Conservation (phyloP, 495 filamentous ascomycete species). For the Emericellopsis terricola region DNA sequence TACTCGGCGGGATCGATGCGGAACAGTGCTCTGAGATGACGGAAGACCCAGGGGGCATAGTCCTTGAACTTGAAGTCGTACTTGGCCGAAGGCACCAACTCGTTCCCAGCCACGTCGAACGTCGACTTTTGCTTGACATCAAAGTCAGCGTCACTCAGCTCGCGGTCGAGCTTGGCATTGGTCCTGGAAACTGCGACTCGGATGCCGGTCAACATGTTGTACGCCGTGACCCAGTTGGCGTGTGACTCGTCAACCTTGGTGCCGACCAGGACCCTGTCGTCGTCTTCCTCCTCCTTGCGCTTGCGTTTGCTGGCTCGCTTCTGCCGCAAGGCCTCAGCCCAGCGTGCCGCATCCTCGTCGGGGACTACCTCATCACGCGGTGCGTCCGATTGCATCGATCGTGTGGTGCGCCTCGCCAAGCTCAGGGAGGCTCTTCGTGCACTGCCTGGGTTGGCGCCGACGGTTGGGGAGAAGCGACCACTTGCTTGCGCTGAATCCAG, state of each 20-base stretch:
- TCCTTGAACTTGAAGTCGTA: conserved; percentile 99
- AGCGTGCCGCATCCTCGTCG: conserved; percentile 76
- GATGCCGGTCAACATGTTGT: conserved; percentile 99
- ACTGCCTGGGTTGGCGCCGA: conserved; percentile 18
- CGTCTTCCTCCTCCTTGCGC: conserved; percentile 75
- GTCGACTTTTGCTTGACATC: conserved; percentile 88
- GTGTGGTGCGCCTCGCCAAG: conserved; percentile 61
- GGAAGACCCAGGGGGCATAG: conserved; percentile 98
- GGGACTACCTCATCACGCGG: conserved; percentile 66
- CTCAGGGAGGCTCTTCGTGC: conserved; percentile 64
- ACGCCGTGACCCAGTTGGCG: conserved; percentile 93
- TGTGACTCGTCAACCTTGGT: conserved; percentile 97
- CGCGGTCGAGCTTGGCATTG: conserved; percentile 88
- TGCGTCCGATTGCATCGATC: conserved; percentile 68
- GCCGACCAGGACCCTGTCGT: conserved; percentile 87
- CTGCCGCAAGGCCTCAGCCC: conserved; percentile 82
- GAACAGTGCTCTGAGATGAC: conserved; percentile 77
- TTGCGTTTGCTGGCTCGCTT: conserved; percentile 70
- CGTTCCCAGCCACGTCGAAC: conserved; percentile 97
- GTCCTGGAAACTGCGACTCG: conserved; percentile 91
- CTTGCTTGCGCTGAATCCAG: conserved; percentile 50
- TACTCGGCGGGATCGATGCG: conserved; percentile 92
- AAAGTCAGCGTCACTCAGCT: conserved; percentile 80
- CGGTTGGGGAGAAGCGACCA: conserved; percentile 74
- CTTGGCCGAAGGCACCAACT: conserved; percentile 92